Evolutionary conservation across 2,329 filamentous ascomycete species (phyloP), one percentile per base, ranked within the genome.

Genomic region (Cladorrhinum sp.): DNA sequence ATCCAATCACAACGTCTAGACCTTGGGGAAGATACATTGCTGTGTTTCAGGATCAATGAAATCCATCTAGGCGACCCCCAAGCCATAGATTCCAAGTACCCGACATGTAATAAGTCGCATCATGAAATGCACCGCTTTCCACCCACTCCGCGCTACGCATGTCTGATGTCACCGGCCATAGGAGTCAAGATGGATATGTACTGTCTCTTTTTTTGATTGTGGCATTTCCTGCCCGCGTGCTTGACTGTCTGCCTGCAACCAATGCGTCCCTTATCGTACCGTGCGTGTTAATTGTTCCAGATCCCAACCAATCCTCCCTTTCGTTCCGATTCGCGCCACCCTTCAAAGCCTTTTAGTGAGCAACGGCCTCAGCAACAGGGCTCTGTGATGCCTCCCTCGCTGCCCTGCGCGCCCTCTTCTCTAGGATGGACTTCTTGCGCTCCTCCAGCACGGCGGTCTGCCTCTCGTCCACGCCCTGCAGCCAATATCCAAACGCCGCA

Each of bases 401-500:
- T 72, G 87, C 88, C 74, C 88, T 87, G 76, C 92, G 83, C 75
- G 87, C 87, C 74, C 95, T 84, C 87, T 98, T 98, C 80, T 96
- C 93, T 61, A 98, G 80, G 67, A 99, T 82, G 59, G 82, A 77
- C 68, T 90, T 83, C 81, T 92, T 93, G 73, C 93, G 87, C 73
- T 94, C 89, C 67, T 82, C 80, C 62, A 99, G 80, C 65, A 92
- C 84, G 67, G 85, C 84, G 68, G 88, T 83, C 78, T 98, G 94
- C 74, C 87, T 83, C 72, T 91, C 81, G 76, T 97, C 92, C 60
- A 98, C 91, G 65, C 91, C 91, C 80, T 93, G 88, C 69, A 99
- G 81, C 92, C 94, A 99, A 83, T 97, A 97, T 69, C 95, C 95
- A 79, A 98, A 97, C 78, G 89, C 91, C 69, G 88, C 93, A 70